These are phyloP conservation scores for Galeopsis tetrahit DNA, from an alignment of 257 asterid species.

Conservation along the genomic window DNA sequence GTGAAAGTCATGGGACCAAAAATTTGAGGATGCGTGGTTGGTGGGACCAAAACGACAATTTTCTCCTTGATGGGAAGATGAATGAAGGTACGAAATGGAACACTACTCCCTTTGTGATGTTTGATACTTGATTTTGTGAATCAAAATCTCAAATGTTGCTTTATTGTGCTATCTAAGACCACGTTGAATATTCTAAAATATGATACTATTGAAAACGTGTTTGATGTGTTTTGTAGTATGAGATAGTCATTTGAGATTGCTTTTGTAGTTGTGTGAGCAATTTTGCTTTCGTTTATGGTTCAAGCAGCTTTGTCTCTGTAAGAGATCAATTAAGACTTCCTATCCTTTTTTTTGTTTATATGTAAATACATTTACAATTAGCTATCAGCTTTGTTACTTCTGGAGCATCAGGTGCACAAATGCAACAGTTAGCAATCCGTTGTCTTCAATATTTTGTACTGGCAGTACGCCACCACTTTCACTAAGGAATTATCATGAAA, in stretches of 20 bases:
- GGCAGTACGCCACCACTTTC: constrained; percentile 99
- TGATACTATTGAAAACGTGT: no score
- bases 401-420: constrained; percentile 64
- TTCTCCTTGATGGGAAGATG: constrained; percentile 79
- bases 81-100: constrained; percentile 90
- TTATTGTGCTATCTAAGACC: no score
- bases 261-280: background rate
- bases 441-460: constrained; percentile 97
- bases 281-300: constrained; percentile 5
- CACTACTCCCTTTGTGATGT: constrained; percentile 65
- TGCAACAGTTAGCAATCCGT: constrained; percentile 66
- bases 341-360: background rate
- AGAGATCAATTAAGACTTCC: no score
- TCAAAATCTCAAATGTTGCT: no score
- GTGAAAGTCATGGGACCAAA: no score
- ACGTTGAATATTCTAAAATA: no score
- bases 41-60: no score
- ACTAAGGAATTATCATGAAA: constrained; percentile 86
- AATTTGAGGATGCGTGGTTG: no score
- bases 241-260: background rate
- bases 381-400: constrained; percentile 24
- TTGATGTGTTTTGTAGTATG: background rate
- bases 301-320: background rate
- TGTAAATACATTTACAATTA: background rate
- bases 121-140: no score